phyloP scores from a whole-genome alignment of 345 rosid genomes.

The Arabidopsis arenosa region DNA sequence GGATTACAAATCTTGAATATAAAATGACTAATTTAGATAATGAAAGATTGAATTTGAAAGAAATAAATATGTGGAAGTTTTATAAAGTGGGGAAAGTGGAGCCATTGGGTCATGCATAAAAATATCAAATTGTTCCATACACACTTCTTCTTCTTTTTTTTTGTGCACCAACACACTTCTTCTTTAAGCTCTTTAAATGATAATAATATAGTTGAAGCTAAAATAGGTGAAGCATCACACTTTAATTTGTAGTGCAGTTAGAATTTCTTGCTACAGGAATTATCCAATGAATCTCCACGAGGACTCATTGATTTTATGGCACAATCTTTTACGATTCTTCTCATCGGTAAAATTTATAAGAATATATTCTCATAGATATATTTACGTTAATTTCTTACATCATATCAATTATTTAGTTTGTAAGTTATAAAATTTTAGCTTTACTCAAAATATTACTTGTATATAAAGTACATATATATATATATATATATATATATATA shows the following conservation, averaged over 20 bases:
- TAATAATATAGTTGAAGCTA: conserved; percentile 31
- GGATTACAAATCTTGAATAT: neutral
- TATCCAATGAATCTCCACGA: conserved; percentile 16
- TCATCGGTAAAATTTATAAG: neutral
- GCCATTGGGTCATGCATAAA: conserved; percentile 32
- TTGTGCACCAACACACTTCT: conserved; percentile 17
- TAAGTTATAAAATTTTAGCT: conserved; percentile 2
- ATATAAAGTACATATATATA: too few relatives aligned
- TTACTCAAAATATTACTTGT: neutral
- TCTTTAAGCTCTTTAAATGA: conserved; percentile 12
- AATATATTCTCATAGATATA: conserved; percentile 8
- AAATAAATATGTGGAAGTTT: conserved; percentile 7
- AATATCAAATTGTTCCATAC: conserved; percentile 27
- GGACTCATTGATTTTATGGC: conserved; percentile 1
- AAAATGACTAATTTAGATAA: neutral
- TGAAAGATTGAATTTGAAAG: neutral
- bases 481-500: neutral
- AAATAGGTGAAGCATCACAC: conserved; percentile 25
- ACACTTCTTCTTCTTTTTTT: conserved; percentile 17
- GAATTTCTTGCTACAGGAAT: conserved; percentile 19
- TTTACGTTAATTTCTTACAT: neutral
- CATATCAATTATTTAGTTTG: neutral
- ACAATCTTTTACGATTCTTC: neutral
- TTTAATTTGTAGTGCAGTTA: conserved; percentile 27
- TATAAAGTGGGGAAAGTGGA: conserved; percentile 32